phyloP scores from a whole-genome alignment of 2,329 filamentous ascomycete species.

The Cladosporium sp. region DNA sequence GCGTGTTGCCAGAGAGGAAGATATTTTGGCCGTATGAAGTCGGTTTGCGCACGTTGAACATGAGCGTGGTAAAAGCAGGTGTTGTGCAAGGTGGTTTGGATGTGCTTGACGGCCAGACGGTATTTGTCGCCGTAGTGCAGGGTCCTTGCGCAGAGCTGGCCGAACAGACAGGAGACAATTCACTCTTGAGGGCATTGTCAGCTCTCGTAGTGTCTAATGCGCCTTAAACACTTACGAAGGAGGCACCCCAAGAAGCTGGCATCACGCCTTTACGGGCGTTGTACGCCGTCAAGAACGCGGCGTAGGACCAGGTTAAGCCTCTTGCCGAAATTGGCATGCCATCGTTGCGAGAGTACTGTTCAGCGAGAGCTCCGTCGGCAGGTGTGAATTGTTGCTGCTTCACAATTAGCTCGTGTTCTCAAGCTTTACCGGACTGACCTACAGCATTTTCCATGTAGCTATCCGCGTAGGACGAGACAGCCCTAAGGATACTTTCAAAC shows the following conservation, averaged over 20 bases:
- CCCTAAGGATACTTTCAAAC: slow-evolving; percentile 46
- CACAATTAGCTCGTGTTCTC: neutral
- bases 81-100: slow-evolving; percentile 18
- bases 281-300: slow-evolving; percentile 61
- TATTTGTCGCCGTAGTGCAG: slow-evolving; percentile 25
- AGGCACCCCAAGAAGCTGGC: slow-evolving; percentile 51
- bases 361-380: slow-evolving; percentile 57
- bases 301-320: slow-evolving; percentile 70
- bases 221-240: slow-evolving; percentile 11
- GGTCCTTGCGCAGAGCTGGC: slow-evolving; percentile 23
- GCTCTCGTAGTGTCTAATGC: no score
- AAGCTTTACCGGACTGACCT: neutral
- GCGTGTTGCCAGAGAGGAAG: slow-evolving; percentile 56
- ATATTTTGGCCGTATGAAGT: slow-evolving; percentile 59
- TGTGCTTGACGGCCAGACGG: slow-evolving; percentile 19
- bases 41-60: slow-evolving; percentile 53
- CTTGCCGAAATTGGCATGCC: slow-evolving; percentile 55
- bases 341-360: slow-evolving; percentile 57
- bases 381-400: slow-evolving; percentile 42
- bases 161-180: slow-evolving; percentile 22
- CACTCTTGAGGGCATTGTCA: slow-evolving; percentile 4
- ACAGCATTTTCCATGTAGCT: slow-evolving; percentile 42
- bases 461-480: slow-evolving; percentile 61
- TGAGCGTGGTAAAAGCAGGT: slow-evolving; percentile 42
- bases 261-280: slow-evolving; percentile 53